These are phyloP conservation scores for Naganishia friedmannii DNA, from an alignment of 768 basidiomycete species.

Conservation along the genomic window DNA sequence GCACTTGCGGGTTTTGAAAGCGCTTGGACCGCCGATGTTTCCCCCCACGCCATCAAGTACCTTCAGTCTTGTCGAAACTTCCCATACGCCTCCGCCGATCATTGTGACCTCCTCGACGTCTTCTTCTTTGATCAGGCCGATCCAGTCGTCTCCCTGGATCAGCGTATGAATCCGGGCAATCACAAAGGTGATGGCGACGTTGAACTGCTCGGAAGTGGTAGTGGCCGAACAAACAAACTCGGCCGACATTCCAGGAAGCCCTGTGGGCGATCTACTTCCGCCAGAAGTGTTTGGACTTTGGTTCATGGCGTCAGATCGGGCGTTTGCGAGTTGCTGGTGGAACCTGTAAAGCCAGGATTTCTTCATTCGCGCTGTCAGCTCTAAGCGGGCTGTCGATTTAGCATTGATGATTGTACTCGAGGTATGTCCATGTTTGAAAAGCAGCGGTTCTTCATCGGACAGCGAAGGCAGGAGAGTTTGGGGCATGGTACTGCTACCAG, in stretches of 20 bases:
- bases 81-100: conserved; percentile 15
- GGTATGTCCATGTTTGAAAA: neutral
- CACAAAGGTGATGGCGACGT: conserved; percentile 11
- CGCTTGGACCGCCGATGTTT: neutral
- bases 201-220: conserved; percentile 3
- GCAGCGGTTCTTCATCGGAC: conserved; percentile 9
- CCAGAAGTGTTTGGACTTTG: neutral
- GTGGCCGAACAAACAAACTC: conserved; percentile 1
- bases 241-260: conserved; percentile 10
- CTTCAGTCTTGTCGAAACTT: neutral
- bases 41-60: neutral
- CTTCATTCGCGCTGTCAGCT: neutral
- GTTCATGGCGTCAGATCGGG: neutral
- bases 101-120: neutral
- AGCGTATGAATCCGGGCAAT: conserved; percentile 24
- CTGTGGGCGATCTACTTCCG: conserved; percentile 7
- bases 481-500: neutral
- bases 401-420: neutral
- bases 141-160: conserved; percentile 15
- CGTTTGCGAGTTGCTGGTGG: conserved; percentile 5
- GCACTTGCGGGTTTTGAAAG: neutral
- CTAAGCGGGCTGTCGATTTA: neutral
- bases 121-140: neutral
- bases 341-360: conserved; percentile 20
- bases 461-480: neutral